Evolutionary conservation across 2,329 filamentous ascomycete genomes (phyloP).

Genomic region (Metarhizium robertsii): DNA sequence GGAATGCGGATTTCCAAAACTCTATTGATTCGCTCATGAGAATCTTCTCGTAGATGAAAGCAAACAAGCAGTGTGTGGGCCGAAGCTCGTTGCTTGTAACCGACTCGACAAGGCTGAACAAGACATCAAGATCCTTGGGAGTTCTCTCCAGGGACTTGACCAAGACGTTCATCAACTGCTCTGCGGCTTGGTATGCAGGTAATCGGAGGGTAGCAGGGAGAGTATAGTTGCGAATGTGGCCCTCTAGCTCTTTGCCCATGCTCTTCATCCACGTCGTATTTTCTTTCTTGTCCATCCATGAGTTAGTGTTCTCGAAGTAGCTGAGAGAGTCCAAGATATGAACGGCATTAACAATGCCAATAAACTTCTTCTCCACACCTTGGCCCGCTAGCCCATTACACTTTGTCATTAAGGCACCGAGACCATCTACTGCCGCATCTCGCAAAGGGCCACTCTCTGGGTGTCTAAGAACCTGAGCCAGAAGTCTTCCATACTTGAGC

Average conservation of each 20-base stretch:
- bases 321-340: slow-evolving; percentile 76
- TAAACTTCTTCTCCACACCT: slow-evolving; percentile 58
- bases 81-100: slow-evolving; percentile 79
- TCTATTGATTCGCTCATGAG: slow-evolving; percentile 78
- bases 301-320: slow-evolving; percentile 51
- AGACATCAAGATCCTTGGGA: slow-evolving; percentile 67
- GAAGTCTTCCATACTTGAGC: slow-evolving; percentile 78
- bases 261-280: slow-evolving; percentile 50
- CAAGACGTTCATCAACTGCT: slow-evolving; percentile 79
- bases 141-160: slow-evolving; percentile 69
- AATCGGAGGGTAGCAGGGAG: slow-evolving; percentile 67
- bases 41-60: slow-evolving; percentile 77
- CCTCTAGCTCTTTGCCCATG: slow-evolving; percentile 71
- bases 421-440: slow-evolving; percentile 62
- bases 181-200: slow-evolving; percentile 78
- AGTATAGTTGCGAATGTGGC: slow-evolving; percentile 58
- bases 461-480: slow-evolving; percentile 77
- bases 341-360: slow-evolving; percentile 76
- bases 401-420: slow-evolving; percentile 60
- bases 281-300: slow-evolving; percentile 64
- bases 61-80: slow-evolving; percentile 61
- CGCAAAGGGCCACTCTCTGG: slow-evolving; percentile 66
- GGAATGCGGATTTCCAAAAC: slow-evolving; percentile 72
- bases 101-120: slow-evolving; percentile 77
- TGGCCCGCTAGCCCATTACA: slow-evolving; percentile 55